phyloP scores from a whole-genome alignment of 2,329 filamentous ascomycete genomes.

The Huntiella decipiens region DNA sequence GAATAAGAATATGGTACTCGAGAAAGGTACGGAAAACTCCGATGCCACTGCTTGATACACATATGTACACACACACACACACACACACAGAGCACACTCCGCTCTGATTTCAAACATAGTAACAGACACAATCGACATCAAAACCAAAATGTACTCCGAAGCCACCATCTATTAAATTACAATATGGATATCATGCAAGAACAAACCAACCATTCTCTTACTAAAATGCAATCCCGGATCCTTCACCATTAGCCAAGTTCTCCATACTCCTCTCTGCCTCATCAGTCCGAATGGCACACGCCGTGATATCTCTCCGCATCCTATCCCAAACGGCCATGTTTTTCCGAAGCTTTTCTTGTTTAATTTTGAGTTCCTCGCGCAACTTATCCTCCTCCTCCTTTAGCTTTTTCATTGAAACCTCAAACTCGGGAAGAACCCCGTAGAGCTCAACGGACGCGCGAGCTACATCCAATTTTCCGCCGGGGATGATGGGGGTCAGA shows the following conservation, averaged over 20 bases:
- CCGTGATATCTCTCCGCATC: conserved; percentile 33
- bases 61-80: no score
- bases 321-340: conserved; percentile 34
- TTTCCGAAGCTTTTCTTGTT: conserved; percentile 35
- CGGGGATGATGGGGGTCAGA: conserved; percentile 32
- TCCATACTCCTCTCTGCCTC: conserved; percentile 37
- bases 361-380: conserved; percentile 31
- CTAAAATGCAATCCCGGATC: conserved; percentile 34
- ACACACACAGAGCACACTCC: no score
- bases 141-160: background rate
- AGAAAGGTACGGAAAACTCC: no score
- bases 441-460: conserved; percentile 23
- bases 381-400: conserved; percentile 39
- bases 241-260: conserved; percentile 34
- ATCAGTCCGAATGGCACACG: conserved; percentile 36
- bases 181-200: conserved; percentile 8
- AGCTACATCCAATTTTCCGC: conserved; percentile 33
- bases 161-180: background rate
- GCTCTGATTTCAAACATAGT: no score
- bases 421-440: conserved; percentile 33
- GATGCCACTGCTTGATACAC: no score
- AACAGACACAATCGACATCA: background rate
- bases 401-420: conserved; percentile 33
- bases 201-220: background rate
- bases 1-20: no score